Evolutionary conservation across 1,139 yeast genomes (phyloP), one percentile per base, ranked within the genome.

Genomic region (Debaryomyces sp.): DNA sequence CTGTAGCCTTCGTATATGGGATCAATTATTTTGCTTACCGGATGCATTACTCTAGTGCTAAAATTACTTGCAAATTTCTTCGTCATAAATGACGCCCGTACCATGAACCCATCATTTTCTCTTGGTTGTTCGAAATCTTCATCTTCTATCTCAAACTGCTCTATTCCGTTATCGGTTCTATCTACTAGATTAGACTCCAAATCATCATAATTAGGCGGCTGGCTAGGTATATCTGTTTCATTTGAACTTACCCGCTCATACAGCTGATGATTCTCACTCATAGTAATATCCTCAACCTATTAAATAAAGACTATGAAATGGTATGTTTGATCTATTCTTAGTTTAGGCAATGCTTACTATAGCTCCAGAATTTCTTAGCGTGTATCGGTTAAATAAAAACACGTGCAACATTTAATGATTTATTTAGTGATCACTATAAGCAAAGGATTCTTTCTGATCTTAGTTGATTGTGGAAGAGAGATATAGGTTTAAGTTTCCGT

Each of bases 1-100:
- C 68, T 67, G 62, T 83, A 82, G 0, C 82, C 74, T 57, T 82
- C 86, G 40, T 82, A 85, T 9, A 88, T 77, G 0, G 96, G 95
- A 58, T 87, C 94, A 37, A 86, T 68, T 18, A 84, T 75, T 45
- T 71, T 75, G 27, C 79, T 67, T 4, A 85, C 78, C 0, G 90
- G 90, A 32, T 68, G 62, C 24, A 82, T 73, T 12, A 86, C 66
- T 32, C 73, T 63, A 39, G 66, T 62, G 51, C 70, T 78, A 59
- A 84, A 67, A 48, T 72, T 71, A 52, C 50, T 63, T 23, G 74
- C 72, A 42, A 71, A 52, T 43, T 63, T 68, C 54, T 66, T 67
- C 18, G 78, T 68, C 39, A 64, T 54, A 7, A 62, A 46, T 9
- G 67, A 61, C 1, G 77, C 74, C 45, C 75, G 55, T 8, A 53